A percentile compares a stretch with the other conserved stretches of the same genome.
These are phyloP conservation scores for sweet orange (Citrus sinensis) DNA, from an alignment of 345 rosid genomes.

Conservation along the genomic window DVS_A1.0 CM039163.1:1545501-1546000, in stretches of 20 bases:
- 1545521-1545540: neutral
- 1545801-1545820: neutral
- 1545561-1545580: neutral
- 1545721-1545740: neutral
- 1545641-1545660: neutral
- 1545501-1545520: neutral
- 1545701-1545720: neutral
- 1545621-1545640: neutral
- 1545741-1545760: neutral
- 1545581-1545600: neutral
- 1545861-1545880: constrained; percentile 67
- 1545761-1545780: no score
- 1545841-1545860: constrained; percentile 82
- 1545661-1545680: neutral
- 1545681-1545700: no score
- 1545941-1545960: constrained; percentile 74
- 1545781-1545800: neutral
- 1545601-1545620: neutral
- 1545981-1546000: constrained; percentile 56
- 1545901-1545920: constrained; percentile 85
- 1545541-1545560: neutral
- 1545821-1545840: neutral
- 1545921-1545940: constrained; percentile 86
- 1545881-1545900: constrained; percentile 86
- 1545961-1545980: constrained; percentile 49